A percentile compares a stretch with the other conserved stretches of the same genome.
Evolutionary conservation across 1,139 yeast species (phyloP).

Genomic region (Tardiomyces blankii): DNA sequence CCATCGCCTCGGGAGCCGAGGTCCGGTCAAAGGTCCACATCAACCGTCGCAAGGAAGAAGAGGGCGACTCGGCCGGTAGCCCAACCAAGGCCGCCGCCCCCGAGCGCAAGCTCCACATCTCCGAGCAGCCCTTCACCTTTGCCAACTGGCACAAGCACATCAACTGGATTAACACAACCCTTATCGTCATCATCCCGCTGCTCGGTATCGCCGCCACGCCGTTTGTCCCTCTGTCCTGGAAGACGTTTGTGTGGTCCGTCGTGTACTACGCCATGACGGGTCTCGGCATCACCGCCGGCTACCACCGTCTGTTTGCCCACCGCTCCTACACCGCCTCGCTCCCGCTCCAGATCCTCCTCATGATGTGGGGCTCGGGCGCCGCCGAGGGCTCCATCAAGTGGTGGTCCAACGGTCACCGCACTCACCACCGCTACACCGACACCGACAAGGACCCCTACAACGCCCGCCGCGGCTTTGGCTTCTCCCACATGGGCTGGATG

Average conservation of each 20-base stretch:
- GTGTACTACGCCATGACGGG: conserved; percentile 64
- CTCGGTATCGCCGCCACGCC: conserved; percentile 47
- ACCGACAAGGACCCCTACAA: conserved; percentile 96
- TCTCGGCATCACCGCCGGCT: conserved; percentile 90
- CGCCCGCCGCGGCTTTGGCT: conserved; percentile 94
- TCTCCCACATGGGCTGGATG: conserved; percentile 98
- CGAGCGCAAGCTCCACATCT: conserved; percentile 50
- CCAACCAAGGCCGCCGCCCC: conserved; percentile 47
- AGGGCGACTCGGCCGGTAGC: conserved; percentile 39
- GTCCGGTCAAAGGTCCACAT: conserved; percentile 43
- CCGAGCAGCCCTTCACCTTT: conserved; percentile 85
- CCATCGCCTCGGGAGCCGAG: conserved; percentile 81
- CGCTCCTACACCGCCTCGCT: conserved; percentile 68
- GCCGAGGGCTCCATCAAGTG: conserved; percentile 96
- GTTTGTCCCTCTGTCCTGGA: conserved; percentile 44
- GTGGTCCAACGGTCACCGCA: conserved; percentile 98
- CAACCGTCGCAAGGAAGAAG: conserved; percentile 9
- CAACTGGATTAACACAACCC: conserved; percentile 85
- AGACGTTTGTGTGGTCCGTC: conserved; percentile 53
- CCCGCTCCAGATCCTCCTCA: conserved; percentile 63
- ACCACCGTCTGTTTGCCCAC: conserved; percentile 84
- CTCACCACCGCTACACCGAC: conserved; percentile 96
- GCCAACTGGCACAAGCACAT: conserved; percentile 78
- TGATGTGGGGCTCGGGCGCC: conserved; percentile 88
- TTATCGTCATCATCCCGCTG: conserved; percentile 63